phyloP scores from a whole-genome alignment of 352 stramenopile species.

The Globisporangium spiculum region DNA sequence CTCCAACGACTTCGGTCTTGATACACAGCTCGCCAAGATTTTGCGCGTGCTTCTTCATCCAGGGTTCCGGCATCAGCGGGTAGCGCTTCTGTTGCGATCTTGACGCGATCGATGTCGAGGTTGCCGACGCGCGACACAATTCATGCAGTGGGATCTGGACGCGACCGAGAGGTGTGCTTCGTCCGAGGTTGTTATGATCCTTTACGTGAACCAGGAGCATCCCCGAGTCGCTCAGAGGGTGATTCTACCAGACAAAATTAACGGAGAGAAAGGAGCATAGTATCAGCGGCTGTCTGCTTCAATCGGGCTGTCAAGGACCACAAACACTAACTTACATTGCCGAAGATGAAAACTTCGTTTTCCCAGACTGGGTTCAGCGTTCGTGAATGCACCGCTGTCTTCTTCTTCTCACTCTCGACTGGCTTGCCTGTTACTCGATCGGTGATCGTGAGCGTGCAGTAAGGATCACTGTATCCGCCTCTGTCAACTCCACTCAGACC shows the following conservation, averaged over 20 bases:
- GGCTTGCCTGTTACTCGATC: conserved; percentile 43
- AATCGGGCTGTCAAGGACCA: neutral
- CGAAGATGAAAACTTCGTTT: conserved; percentile 60
- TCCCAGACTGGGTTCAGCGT: conserved; percentile 73
- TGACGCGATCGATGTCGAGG: conserved; percentile 49
- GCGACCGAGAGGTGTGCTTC: conserved; percentile 60
- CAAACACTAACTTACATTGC: conserved; percentile 37
- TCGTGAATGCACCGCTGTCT: conserved; percentile 58
- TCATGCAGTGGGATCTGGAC: conserved; percentile 64
- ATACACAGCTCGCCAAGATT: conserved; percentile 65
- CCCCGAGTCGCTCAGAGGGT: conserved; percentile 37
- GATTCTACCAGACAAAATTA: conserved; percentile 27
- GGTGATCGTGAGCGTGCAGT: conserved; percentile 63
- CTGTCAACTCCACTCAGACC: conserved; percentile 52
- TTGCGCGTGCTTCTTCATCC: conserved; percentile 62
- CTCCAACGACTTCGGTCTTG: conserved; percentile 59
- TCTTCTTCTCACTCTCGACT: conserved; percentile 67
- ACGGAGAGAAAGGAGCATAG: neutral
- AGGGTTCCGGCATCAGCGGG: conserved; percentile 54
- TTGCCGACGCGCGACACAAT: conserved; percentile 51
- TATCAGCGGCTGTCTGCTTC: neutral
- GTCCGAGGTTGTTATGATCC: conserved; percentile 65
- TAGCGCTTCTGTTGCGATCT: conserved; percentile 56
- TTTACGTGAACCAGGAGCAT: conserved; percentile 70
- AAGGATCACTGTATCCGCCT: conserved; percentile 71